Base-by-base conservation (phyloP, 169 alveolate genomes). In the Plasmodium fragile region DNA sequence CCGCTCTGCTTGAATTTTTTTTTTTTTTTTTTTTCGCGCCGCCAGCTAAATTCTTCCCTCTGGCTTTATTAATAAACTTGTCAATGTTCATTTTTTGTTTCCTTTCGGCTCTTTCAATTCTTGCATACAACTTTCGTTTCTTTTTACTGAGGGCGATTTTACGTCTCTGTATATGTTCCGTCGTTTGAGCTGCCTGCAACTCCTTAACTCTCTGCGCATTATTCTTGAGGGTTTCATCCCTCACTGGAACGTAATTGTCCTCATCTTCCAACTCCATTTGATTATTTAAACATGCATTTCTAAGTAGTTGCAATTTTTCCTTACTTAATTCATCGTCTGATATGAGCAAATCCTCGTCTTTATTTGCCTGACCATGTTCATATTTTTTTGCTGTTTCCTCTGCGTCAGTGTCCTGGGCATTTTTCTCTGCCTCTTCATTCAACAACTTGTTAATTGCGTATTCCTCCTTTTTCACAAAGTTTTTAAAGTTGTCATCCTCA, bases 401-500 rank as follows among this genome's bases (percentile, higher is more conserved):
- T 3, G 81, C 10, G 10, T 22, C 11, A 4, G 25, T 36, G 32
- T 83, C 43, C 6, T 55, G 34, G 43, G 45, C 70, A 49, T 72
- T 30, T 52, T 52, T 55, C 22, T n/a, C 25, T 10, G 18, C 59
- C 13, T 83, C 65, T 75, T 75, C 65, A 30, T 28, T 85, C 7
- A 85, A 39, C 16, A 85, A 36, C 32, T 85, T 85, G 34, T 85
- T 85, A 73, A 85, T 85, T 4, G 85, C 43, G 65, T 85, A 85
- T 25, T 85, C 93, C 30, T 85, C 93, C 79, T 49, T 85, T 73
- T 75, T 85, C n/a, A 85, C 93, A 11, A 85, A 77, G 43, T 85
- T 52, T 85, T 85, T 85, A 85, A 32, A 85, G 36, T 85, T 85
- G 18, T 85, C 93, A 75, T 85, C 93, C 30, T 85, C 93, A 85